phyloP scores from a whole-genome alignment of 805 yeast genomes.

The Wickerhamiella hasegawae region DNA sequence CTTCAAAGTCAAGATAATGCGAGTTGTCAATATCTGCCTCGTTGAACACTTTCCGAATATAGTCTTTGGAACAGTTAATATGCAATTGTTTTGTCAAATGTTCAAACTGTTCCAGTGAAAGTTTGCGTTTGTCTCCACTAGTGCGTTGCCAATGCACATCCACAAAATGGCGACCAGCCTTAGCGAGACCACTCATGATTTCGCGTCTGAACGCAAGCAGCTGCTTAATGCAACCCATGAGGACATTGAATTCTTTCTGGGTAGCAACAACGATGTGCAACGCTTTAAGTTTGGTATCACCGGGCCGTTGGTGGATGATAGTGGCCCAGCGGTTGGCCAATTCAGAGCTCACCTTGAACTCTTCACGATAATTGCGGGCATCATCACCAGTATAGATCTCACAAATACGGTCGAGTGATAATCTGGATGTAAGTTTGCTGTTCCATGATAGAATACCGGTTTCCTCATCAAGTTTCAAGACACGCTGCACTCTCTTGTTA shows the following conservation, averaged over 20 bases:
- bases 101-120: slow-evolving; percentile 49
- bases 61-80: slow-evolving; percentile 46
- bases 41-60: slow-evolving; percentile 35
- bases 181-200: slow-evolving; percentile 44
- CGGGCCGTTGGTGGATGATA: slow-evolving; percentile 47
- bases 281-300: slow-evolving; percentile 51
- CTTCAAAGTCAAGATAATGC: slow-evolving; percentile 45
- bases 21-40: slow-evolving; percentile 34
- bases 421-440: slow-evolving; percentile 26
- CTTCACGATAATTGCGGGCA: slow-evolving; percentile 77
- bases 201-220: slow-evolving; percentile 43
- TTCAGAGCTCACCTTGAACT: slow-evolving; percentile 55
- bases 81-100: slow-evolving; percentile 52
- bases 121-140: slow-evolving; percentile 14
- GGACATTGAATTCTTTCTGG: slow-evolving; percentile 34
- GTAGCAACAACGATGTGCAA: slow-evolving; percentile 59
- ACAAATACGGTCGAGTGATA: slow-evolving; percentile 47
- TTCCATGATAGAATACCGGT: slow-evolving; percentile 45
- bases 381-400: slow-evolving; percentile 47
- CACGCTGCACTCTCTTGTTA: slow-evolving; percentile 44
- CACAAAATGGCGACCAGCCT: slow-evolving; percentile 48
- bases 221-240: slow-evolving; percentile 38
- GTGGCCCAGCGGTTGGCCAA: slow-evolving; percentile 63
- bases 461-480: slow-evolving; percentile 39
- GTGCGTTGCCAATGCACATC: slow-evolving; percentile 41